Percentiles rank a stretch among this genome's conserved stretches.
Conservation (phyloP, 2,329 filamentous ascomycete genomes). For the Sporothrix euskadiensis region DNA sequence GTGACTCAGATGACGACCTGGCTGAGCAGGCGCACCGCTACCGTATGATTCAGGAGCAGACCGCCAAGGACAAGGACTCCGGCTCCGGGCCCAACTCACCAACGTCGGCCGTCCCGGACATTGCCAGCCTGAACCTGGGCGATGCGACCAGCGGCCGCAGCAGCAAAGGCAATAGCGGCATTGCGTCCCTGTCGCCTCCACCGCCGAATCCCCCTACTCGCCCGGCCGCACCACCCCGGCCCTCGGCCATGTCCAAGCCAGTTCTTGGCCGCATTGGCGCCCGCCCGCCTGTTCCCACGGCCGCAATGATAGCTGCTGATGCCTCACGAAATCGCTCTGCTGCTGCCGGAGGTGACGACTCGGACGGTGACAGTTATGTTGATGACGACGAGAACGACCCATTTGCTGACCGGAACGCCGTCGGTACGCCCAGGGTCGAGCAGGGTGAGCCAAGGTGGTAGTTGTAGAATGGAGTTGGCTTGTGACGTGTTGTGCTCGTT, state of each 20-base stretch:
- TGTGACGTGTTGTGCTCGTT: neutral
- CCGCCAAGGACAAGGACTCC: conserved; percentile 54
- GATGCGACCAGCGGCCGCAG: conserved; percentile 18
- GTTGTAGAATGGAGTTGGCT: neutral
- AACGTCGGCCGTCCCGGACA: conserved; percentile 43
- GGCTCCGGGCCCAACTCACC: conserved; percentile 45
- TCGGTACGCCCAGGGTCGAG: conserved; percentile 47
- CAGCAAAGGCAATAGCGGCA: conserved; percentile 6
- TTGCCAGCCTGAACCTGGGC: conserved; percentile 49
- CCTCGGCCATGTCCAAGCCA: conserved; percentile 51
- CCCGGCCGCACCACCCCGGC: conserved; percentile 51
- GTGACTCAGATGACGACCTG: conserved; percentile 67
- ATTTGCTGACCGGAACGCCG: conserved; percentile 79
- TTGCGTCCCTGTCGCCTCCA: conserved; percentile 19
- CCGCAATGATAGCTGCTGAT: conserved; percentile 39
- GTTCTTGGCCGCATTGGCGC: neutral
- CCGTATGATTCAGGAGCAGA: conserved; percentile 41
- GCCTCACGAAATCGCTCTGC: conserved; percentile 41
- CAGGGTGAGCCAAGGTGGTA: conserved; percentile 42
- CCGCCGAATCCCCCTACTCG: conserved; percentile 42
- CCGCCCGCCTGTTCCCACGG: conserved; percentile 24
- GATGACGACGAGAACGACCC: conserved; percentile 79
- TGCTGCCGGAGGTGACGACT: conserved; percentile 38
- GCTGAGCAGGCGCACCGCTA: conserved; percentile 68
- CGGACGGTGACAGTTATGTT: conserved; percentile 59